Base-by-base conservation (phyloP, 1,284 basidiomycete species). In the Leccinum solheimii region DNA sequence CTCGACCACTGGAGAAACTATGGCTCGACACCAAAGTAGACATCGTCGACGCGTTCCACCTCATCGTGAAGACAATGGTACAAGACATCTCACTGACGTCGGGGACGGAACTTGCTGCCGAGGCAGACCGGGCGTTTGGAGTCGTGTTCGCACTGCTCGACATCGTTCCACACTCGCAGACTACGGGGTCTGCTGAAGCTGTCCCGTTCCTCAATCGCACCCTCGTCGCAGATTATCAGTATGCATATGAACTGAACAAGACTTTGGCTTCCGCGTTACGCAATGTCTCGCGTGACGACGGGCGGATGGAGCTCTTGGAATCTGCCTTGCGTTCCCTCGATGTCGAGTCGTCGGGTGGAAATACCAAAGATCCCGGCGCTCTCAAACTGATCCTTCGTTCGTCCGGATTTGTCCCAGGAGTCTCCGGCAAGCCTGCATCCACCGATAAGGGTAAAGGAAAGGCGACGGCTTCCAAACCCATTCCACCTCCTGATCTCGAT, bases 1-100 rank as follows among this genome's bases (percentile, higher is more conserved):
- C 72, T 80, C 16, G 85, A 86, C 66, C 82, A 88, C 54, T 90
- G 88, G 88, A 88, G 65, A 78, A 76, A 21, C 79, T 88, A 52
- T 88, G 85, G 81, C 77, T 91, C 4, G 83, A 86, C 60, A 86
- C 86, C 7, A 91, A 91, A 75, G 84, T 87, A 6, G 81, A 84
- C n/a, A 74, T 91, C 19, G 72, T 92, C 26, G 89, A 91, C 65
- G 72, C 80, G 13, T 88, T 90, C 71, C 88, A 91, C 66, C 69
- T 85, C 55, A 69, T 89, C 49, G 65, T 90, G 48, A 76, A 77
- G 30, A 74, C 78, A 2, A 75, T 87, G 52, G 69, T 90, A 16
- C 76, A 77, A 13, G 81, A 83, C 60, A 68, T 89, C 40, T 74
- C 82, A 2, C 62, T 75, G 1, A 68, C 79, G 2, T 76, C 77